A percentile compares a stretch with the other conserved stretches of the same genome.
phyloP scores from a whole-genome alignment of 192 early-diverging fungal species.

The Linnemannia hyalina region DNA sequence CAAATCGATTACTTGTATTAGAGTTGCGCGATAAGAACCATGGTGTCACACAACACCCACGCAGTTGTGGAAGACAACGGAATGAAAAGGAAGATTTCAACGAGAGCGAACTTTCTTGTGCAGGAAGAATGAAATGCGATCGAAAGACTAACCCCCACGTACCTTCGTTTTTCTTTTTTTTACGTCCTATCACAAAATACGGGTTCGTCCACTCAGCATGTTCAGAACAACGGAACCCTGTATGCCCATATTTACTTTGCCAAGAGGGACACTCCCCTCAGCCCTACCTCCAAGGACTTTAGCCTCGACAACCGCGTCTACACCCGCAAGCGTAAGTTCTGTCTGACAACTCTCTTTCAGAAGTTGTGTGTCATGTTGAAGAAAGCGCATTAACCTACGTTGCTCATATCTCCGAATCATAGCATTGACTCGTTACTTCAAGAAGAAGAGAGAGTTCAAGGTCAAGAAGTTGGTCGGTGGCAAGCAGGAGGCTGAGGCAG shows the following conservation, averaged over 20 bases:
- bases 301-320: constrained; percentile 61
- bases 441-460: constrained; percentile 62
- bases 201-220: constrained; percentile 35
- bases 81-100: background rate
- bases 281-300: constrained; percentile 58
- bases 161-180: constrained; percentile 1
- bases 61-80: background rate
- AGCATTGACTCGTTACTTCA: constrained; percentile 66
- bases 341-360: background rate
- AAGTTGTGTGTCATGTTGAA: background rate
- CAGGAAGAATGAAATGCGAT: background rate
- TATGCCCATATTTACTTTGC: constrained; percentile 74
- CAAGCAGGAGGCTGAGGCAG: constrained; percentile 42
- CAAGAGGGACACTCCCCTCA: constrained; percentile 50
- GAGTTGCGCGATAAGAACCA: background rate
- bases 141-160: background rate
- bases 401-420: constrained; percentile 10
- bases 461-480: constrained; percentile 66
- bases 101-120: background rate
- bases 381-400: background rate
- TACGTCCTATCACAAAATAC: background rate
- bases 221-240: constrained; percentile 69
- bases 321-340: constrained; percentile 61
- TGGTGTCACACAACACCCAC: background rate
- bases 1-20: background rate